These are phyloP conservation scores for Discostella stelligera DNA, from an alignment of 352 stramenopile genomes.

Conservation along the genomic window DNA sequence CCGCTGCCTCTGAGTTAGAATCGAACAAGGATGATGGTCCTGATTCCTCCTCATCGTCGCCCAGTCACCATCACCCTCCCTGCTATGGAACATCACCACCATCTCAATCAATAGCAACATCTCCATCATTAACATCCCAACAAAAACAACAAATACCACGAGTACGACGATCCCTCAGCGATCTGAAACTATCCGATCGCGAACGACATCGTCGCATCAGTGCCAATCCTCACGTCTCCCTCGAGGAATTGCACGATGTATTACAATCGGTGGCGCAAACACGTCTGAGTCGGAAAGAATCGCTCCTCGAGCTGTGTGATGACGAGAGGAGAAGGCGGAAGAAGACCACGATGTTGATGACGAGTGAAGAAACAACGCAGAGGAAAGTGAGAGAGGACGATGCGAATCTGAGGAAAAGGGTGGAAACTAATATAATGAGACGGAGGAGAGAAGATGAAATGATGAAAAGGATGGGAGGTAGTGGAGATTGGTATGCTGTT, in stretches of 20 bases:
- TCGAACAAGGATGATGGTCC: no score
- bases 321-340: constrained; percentile 2
- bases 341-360: neutral
- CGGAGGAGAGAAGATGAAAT: no score
- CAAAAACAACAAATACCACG: neutral
- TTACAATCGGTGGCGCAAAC: constrained; percentile 13
- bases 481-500: no score
- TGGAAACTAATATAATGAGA: no score
- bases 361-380: neutral
- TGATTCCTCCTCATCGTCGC: no score
- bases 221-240: constrained; percentile 25
- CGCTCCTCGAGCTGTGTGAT: constrained; percentile 25
- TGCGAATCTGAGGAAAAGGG: no score
- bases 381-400: neutral
- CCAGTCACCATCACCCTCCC: no score
- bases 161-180: constrained; percentile 1
- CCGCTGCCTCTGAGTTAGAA: no score
- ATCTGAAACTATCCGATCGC: constrained; percentile 25
- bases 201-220: constrained; percentile 28
- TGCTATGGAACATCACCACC: no score
- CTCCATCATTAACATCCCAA: no score
- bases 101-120: no score
- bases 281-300: constrained; percentile 28
- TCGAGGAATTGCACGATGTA: constrained; percentile 19
- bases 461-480: no score